These are phyloP conservation scores for Penicillium fimorum DNA, from an alignment of 495 filamentous ascomycete genomes.

Conservation along the genomic window DNA sequence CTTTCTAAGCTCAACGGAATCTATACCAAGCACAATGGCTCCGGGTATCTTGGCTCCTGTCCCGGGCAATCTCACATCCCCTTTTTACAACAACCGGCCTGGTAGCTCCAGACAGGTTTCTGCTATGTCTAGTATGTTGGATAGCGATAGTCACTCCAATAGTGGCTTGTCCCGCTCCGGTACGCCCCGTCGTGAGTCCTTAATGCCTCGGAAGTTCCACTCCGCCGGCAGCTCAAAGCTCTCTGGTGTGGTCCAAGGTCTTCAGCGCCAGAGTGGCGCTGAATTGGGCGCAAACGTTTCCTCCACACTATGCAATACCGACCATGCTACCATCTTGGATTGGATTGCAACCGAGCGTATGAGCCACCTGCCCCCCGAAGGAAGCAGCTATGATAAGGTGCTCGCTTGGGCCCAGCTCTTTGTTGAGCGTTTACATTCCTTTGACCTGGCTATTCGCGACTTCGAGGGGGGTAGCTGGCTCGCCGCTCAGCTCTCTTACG, in stretches of 20 bases:
- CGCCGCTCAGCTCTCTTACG: slow-evolving; percentile 37
- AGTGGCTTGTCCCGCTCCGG: slow-evolving; percentile 20
- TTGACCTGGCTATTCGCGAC: slow-evolving; percentile 30
- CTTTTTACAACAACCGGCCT: slow-evolving; percentile 18
- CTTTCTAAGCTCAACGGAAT: background rate
- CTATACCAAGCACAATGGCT: slow-evolving; percentile 19
- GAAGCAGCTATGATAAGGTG: slow-evolving; percentile 41
- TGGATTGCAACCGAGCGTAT: slow-evolving; percentile 35
- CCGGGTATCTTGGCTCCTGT: slow-evolving; percentile 24
- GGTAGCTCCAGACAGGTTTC: slow-evolving; percentile 24
- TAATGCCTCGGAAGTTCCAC: slow-evolving; percentile 22
- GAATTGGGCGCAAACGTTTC: slow-evolving; percentile 22
- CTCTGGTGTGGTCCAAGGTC: slow-evolving; percentile 24
- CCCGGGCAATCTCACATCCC: slow-evolving; percentile 23
- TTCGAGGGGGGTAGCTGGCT: slow-evolving; percentile 39
- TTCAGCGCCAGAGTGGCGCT: slow-evolving; percentile 27
- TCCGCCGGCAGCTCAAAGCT: slow-evolving; percentile 24
- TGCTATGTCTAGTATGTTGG: slow-evolving; percentile 20
- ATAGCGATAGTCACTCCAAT: slow-evolving; percentile 28
- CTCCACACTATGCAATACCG: slow-evolving; percentile 22
- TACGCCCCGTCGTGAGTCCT: no score
- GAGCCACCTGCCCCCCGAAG: slow-evolving; percentile 38
- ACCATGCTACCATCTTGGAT: slow-evolving; percentile 29
- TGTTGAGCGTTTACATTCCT: slow-evolving; percentile 32
- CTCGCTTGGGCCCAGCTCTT: slow-evolving; percentile 35